Evolutionary conservation across 192 early-diverging fungal species (phyloP), one percentile per base, ranked within the genome.

Genomic region (Podila epigama): DNA sequence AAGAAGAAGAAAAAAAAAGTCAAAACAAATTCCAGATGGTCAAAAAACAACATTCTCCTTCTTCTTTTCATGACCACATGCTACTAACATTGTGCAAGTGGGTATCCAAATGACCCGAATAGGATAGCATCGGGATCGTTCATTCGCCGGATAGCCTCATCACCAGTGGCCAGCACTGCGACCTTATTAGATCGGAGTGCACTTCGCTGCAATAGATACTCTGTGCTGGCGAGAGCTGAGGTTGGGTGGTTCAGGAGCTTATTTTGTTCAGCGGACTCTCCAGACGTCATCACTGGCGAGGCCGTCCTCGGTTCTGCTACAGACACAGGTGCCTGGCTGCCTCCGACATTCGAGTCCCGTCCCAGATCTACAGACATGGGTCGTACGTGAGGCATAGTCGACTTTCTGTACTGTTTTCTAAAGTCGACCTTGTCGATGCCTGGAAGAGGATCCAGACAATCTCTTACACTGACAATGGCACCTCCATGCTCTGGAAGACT

Each of bases 401-500:
- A 75, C 39, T 50, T 66, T 29, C 70, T 22, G 35, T 75, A 66
- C 6, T 60, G 58, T 39, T 66, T 75, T n/a, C 58, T 56, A 18
- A 75, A 63, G 48, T 75, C 70, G 20, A 66, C 28, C 28, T 10
- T 60, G 9, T 66, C 63, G 3, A 36, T 29, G 28, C 57, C 51
- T 7, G 3, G 32, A 2, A 63, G 70, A 35, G 63, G 55, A 8
- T 71, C 82, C 18, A 91, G 41, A 44, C 81, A 70, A 68, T 92
- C 89, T 29, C 88, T 80, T 42, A 90, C 78, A 32, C 82, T 79
- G 36, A 92, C 66, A 28, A 91, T 81, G 69, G 85, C 86, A 18
- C 91, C 89, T 22, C 91, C 91, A 51, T 90, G 86, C 70, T 92
- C 91, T 5, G 87, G 81, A 9, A 92, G 79, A 10, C 87, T 89